phyloP scores from a whole-genome alignment of 371 early-diverging fungal genomes.

The Actinomortierella ambigua region DNA sequence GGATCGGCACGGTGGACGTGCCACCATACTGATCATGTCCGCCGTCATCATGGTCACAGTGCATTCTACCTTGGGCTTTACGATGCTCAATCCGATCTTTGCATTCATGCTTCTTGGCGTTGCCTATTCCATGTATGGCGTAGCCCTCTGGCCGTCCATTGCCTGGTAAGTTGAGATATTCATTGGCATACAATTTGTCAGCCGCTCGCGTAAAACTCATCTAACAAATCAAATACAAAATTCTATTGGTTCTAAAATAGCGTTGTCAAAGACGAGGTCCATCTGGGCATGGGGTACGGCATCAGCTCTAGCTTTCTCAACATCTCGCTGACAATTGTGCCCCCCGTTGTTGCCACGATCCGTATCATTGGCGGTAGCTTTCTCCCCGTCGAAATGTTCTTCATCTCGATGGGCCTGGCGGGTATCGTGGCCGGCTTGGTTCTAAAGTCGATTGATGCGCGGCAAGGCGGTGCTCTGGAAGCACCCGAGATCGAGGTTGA shows the following conservation, averaged over 20 bases:
- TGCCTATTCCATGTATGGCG: conserved; percentile 64
- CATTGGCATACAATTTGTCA: background rate
- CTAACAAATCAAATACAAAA: background rate
- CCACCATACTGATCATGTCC: conserved; percentile 49
- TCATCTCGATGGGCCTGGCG: conserved; percentile 49
- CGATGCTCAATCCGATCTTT: conserved; percentile 50
- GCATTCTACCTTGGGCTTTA: conserved; percentile 57
- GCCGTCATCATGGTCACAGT: conserved; percentile 52
- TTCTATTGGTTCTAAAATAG: conserved; percentile 19
- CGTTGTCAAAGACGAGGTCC: conserved; percentile 41
- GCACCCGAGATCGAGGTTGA: conserved; percentile 33
- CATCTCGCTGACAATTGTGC: conserved; percentile 58
- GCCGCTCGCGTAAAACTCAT: background rate
- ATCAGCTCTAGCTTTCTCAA: conserved; percentile 61
- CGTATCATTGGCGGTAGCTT: conserved; percentile 52
- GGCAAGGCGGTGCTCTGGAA: conserved; percentile 51
- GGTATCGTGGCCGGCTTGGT: conserved; percentile 44
- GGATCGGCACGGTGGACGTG: conserved; percentile 56
- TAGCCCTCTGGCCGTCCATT: conserved; percentile 67
- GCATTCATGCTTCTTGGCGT: conserved; percentile 60
- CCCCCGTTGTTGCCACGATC: conserved; percentile 59
- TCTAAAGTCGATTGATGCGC: conserved; percentile 44
- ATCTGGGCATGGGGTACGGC: conserved; percentile 68
- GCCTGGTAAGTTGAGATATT: conserved; percentile 40
- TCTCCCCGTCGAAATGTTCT: conserved; percentile 57